Evolutionary conservation across 2,329 filamentous ascomycete species (phyloP), one percentile per base, ranked within the genome.

Genomic region (Verticillium isaacii): DNA sequence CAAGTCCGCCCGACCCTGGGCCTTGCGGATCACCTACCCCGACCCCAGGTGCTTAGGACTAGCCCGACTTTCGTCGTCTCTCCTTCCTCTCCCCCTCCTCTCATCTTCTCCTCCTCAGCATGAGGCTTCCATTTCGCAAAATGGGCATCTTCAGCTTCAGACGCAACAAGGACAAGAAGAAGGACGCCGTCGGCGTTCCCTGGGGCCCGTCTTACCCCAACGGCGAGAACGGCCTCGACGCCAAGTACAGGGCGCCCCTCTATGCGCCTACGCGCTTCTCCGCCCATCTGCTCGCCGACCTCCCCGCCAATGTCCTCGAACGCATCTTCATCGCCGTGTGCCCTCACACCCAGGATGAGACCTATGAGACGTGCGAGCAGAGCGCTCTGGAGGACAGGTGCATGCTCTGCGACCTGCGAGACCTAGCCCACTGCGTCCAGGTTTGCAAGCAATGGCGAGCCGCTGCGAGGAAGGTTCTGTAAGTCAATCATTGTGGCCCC

Each of bases 351-450:
- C 78, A 79, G 60, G 93, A 98, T 75, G 82, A 88, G 71, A 88
- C 83, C 63, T 96, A 95, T 74, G 89, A 92, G 67, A 88, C 88
- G 52, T 94, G 91, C 70, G 94, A 98, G 78, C 85, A 91, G 69
- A 92, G 89, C 63, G 87, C 89, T 67, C 84, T 87, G 58, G 89
- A 90, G 67, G 88, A 92, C 77, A 88, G 87, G 61, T 98, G 94
- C 78, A 94, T 95, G 90, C 87, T 96, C 67, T 98, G 94, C 78
- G 92, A 97, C 77, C 84, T 95, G 80, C 88, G 93, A 67, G 93
- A 97, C 75, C 84, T 97, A 61, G 87, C 92, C 59, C 88, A 92
- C 74, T 94, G 91, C 73, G 86, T 88, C 45, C 82, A 86, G 72
- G 91, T 92, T 58, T 91, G 86, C 73, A 86, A 86, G 69, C 82